Evolutionary conservation across 2,329 filamentous ascomycete species (phyloP), one percentile per base, ranked within the genome.

Genomic region (Calonectria multiphialidica): DNA sequence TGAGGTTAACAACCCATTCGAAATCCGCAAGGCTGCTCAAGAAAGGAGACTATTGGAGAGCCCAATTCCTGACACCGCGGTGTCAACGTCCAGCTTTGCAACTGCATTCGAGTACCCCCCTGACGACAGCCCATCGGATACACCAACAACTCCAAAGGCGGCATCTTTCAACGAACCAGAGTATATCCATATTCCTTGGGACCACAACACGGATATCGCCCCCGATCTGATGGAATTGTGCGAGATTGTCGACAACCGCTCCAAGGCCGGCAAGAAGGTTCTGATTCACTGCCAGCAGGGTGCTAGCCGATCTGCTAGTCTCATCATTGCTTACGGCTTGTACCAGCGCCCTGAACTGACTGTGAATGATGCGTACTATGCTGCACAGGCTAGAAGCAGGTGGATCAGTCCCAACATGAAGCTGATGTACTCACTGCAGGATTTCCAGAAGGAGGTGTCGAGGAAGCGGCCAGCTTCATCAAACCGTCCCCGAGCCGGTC

Each of bases 331-430:
- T 23, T 97, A 96, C 75, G 94, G 94, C 50, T 85, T 97, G 70
- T 97, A 94, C 82, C 93, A 93, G 80, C 93, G 95, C 72, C 94
- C 94, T 2, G 89, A 91, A 7, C 85, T 95, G 78, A 94, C 89
- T 76, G 94, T 96, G 66, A 95, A 96, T 79, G 94, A 96, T 81
- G 94, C 94, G 2, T 97, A 97, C 81, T 92, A 95, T 80, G 90
- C 92, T 3, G 94, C 95, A 3, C 95, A 97, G 83, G 89, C 90
- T 66, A 93, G 93, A 84, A 97, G 94, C 82, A 91, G 89, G 80
- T 97, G 95, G 94, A 96, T 97, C 77, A 95, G 94, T 71, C 94
- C 94, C 0, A 97, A 97, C 82, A 97, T 97, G 95, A 94, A 94
- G 76, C 87, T 97, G 76, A 95, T 97, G 88, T 97, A 97, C 87